phyloP scores from a whole-genome alignment of 2,329 filamentous ascomycete genomes.

The Hypoxylon sp. region DNA sequence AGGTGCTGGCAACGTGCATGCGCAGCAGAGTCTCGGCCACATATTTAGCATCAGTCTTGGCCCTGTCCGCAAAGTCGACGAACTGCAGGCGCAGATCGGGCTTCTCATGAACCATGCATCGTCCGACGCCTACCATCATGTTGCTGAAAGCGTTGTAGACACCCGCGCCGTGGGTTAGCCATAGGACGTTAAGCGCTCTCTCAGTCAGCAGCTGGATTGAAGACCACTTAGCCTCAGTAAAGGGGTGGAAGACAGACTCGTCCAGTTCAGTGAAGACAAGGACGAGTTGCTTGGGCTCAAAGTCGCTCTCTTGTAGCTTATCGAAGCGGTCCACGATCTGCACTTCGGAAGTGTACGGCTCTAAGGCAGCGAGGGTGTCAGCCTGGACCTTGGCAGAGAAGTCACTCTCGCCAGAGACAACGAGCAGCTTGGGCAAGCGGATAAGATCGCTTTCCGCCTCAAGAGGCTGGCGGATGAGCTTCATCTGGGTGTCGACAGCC shows the following conservation, averaged over 20 bases:
- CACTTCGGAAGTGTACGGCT: slow-evolving; percentile 18
- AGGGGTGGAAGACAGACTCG: slow-evolving; percentile 50
- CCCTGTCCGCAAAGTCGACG: slow-evolving; percentile 30
- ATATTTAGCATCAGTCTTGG: slow-evolving; percentile 18
- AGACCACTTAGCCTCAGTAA: slow-evolving; percentile 30
- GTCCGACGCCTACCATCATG: slow-evolving; percentile 37
- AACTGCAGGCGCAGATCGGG: slow-evolving; percentile 32
- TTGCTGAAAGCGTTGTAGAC: slow-evolving; percentile 38
- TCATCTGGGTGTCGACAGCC: slow-evolving; percentile 50
- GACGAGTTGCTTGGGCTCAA: slow-evolving; percentile 21
- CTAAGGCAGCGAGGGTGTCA: slow-evolving; percentile 23
- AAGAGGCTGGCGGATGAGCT: slow-evolving; percentile 26
- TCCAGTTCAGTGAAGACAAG: slow-evolving; percentile 53
- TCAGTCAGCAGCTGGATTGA: slow-evolving; percentile 29
- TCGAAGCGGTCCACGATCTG: slow-evolving; percentile 26
- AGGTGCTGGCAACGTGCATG: slow-evolving; percentile 26
- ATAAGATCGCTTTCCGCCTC: slow-evolving; percentile 5
- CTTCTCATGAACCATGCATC: slow-evolving; percentile 38
- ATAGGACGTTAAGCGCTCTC: slow-evolving; percentile 35
- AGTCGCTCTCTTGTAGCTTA: slow-evolving; percentile 28
- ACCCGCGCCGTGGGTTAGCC: slow-evolving; percentile 34
- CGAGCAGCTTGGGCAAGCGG: slow-evolving; percentile 33
- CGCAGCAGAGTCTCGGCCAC: slow-evolving; percentile 30
- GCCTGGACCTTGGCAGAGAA: slow-evolving; percentile 26
- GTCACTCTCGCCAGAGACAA: slow-evolving; percentile 42